Conservation (phyloP, 208 protist genomes). For the Novymonas esmeraldas region DNA sequence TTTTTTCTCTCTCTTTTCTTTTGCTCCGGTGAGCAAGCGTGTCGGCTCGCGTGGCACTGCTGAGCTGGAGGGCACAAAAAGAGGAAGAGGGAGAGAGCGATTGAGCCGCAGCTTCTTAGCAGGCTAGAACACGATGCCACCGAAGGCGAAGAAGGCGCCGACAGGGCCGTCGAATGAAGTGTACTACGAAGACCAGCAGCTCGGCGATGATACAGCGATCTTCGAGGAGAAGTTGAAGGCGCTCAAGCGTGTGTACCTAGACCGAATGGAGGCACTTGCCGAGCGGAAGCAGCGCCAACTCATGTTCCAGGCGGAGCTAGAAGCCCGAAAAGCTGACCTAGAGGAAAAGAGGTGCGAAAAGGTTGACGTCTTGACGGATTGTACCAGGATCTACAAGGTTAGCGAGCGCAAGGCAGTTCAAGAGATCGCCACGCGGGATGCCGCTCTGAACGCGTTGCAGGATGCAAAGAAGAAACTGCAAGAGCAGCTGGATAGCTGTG, state of each 20-base stretch:
- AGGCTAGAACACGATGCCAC: slow-evolving; percentile 12
- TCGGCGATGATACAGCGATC: slow-evolving; percentile 65
- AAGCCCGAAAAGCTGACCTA: slow-evolving; percentile 37
- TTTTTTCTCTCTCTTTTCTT: too few species aligned
- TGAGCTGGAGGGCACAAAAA: too few species aligned
- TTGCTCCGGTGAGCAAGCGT: not conserved
- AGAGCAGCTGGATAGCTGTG: slow-evolving; percentile 49
- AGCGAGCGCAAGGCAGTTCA: slow-evolving; percentile 69
- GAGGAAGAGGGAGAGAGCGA: not conserved
- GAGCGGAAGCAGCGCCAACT: slow-evolving; percentile 43
- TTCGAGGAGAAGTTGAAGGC: slow-evolving; percentile 55
- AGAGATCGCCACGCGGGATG: slow-evolving; percentile 61
- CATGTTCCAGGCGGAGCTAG: slow-evolving; percentile 30
- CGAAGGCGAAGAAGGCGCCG: slow-evolving; percentile 30
- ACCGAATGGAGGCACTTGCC: slow-evolving; percentile 50
- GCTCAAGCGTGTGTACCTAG: slow-evolving; percentile 62
- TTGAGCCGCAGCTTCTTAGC: too few species aligned
- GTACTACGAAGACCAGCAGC: slow-evolving; percentile 65
- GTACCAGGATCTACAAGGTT: slow-evolving; percentile 83
- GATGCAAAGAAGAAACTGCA: slow-evolving; percentile 67
- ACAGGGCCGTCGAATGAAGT: slow-evolving; percentile 33
- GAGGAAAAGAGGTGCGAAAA: slow-evolving; percentile 49
- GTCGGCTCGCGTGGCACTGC: too few species aligned
- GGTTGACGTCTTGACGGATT: slow-evolving; percentile 86
- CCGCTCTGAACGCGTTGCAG: slow-evolving; percentile 47